Conservation (phyloP, 768 basidiomycete species). For the Kwoniella botswanensis region DNA sequence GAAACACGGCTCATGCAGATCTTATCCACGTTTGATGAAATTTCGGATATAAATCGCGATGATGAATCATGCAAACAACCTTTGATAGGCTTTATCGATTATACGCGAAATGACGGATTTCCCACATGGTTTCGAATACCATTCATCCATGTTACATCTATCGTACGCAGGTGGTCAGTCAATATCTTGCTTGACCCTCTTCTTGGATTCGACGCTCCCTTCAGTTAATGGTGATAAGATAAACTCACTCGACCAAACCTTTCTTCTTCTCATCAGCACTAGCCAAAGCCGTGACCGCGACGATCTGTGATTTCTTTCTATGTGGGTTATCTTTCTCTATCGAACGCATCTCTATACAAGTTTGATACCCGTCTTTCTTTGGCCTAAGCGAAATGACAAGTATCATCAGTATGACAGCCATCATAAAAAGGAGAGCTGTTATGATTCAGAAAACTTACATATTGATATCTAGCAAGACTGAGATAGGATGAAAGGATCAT, state of each 20-base stretch:
- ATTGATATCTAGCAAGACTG: slow-evolving; percentile 54
- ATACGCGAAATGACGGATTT: slow-evolving; percentile 35
- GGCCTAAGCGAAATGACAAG: slow-evolving; percentile 32
- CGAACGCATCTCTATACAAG: slow-evolving; percentile 44
- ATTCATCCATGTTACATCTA: slow-evolving; percentile 44
- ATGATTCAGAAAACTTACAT: slow-evolving; percentile 30
- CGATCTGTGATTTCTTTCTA: slow-evolving; percentile 37
- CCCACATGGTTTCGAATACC: slow-evolving; percentile 46
- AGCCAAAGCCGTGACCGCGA: slow-evolving; percentile 53
- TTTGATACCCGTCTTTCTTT: slow-evolving; percentile 50
- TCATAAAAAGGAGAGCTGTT: neutral
- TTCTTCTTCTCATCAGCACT: slow-evolving; percentile 45
- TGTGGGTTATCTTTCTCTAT: slow-evolving; percentile 35
- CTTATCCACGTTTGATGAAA: too few relatives aligned
- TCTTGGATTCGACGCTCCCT: neutral
- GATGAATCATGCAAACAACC: slow-evolving; percentile 9
- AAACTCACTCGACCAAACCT: slow-evolving; percentile 48
- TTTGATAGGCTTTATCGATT: slow-evolving; percentile 34
- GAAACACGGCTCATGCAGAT: too few relatives aligned
- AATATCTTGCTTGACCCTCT: neutral
- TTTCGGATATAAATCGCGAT: too few relatives aligned
- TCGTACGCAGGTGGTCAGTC: neutral
- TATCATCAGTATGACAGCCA: neutral
- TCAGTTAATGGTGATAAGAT: neutral
- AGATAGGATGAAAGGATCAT: neutral